Evolutionary conservation across 352 stramenopile genomes (phyloP), one percentile per base, ranked within the genome.

Genomic region (Phytophthora meadii): DNA sequence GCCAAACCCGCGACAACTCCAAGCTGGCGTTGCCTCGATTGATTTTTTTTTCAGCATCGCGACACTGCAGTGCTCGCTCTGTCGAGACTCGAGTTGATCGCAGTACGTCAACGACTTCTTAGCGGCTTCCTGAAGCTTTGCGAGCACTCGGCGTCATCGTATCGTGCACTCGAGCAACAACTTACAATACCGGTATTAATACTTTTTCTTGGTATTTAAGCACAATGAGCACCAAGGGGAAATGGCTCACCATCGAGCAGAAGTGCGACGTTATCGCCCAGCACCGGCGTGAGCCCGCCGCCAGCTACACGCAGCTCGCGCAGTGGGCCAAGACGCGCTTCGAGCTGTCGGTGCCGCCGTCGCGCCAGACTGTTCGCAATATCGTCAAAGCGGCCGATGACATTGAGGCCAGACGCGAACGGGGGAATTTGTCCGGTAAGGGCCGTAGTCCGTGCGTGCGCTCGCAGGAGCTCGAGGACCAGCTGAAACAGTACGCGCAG

Each of bases 201-300:
- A 19, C 19, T 52, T 52, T n/a, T 45, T 62, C 19, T 19, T 19
- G 19, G 1, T 68, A 3, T 68, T 48, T 28, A 57, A 32, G 61
- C 14, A 22, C 17, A n/a, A 54, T 66, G 62, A 66, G 62, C 37
- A 66, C 62, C 32, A 70, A 66, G 55, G 62, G 62, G 39, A 70
- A 68, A 48, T 68, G 61, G 61, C 50, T 73, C 11, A 73, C 58
- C 9, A 52, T 73, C 44, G 50, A 69, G 46, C 59, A 73, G 52
- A 68, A 73, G 47, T 73, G 59, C 47, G 58, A 73, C 46, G 34
- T 73, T 4, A 64, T 73, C 34, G 65, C 59, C 17, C 51, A 73
- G 44, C 58, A 73, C 51, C 52, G 46, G 28, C 51, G 40, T 15
- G 50, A 60, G 44, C 65, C 65, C 2, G 17, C 14, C 34, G 50